A percentile compares a stretch with the other conserved stretches of the same genome.
These are phyloP conservation scores for Mycena indigotica DNA, from an alignment of 768 basidiomycete species.

Conservation along the genomic window DNA sequence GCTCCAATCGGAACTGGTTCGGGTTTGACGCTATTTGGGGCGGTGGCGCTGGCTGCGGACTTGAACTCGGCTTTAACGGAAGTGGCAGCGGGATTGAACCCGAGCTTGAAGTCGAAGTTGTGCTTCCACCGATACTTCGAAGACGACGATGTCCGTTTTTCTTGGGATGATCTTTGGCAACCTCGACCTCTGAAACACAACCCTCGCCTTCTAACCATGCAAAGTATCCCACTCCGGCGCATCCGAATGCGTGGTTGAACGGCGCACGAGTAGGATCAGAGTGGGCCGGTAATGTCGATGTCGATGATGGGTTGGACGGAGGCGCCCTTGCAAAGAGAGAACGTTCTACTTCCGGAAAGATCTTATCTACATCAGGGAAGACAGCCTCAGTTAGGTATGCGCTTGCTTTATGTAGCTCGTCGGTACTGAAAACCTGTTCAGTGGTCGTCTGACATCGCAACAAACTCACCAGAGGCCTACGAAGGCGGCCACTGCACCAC, in stretches of 20 bases:
- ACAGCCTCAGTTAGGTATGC: conserved; percentile 76
- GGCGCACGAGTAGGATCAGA: conserved; percentile 58
- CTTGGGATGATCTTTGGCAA: conserved; percentile 11
- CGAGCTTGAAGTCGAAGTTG: background rate
- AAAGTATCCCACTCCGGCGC: conserved; percentile 55
- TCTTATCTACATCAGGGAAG: conserved; percentile 30
- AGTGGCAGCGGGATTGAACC: background rate
- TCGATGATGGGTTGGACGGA: conserved; percentile 24
- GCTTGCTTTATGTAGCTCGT: conserved; percentile 77
- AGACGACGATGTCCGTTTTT: background rate
- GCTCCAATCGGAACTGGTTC: conserved; percentile 57
- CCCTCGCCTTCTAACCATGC: conserved; percentile 71
- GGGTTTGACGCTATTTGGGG: conserved; percentile 15
- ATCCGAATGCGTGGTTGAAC: conserved; percentile 71
- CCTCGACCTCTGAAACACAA: background rate
- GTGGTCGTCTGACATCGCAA: too few relatives aligned
- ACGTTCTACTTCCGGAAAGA: conserved; percentile 3
- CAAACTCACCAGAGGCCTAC: conserved; percentile 63
- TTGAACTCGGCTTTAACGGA: background rate
- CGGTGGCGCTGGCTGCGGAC: background rate
- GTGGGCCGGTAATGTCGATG: conserved; percentile 35
- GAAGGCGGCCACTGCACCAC: conserved; percentile 69
- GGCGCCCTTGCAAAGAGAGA: background rate
- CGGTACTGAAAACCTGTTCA: conserved; percentile 48
- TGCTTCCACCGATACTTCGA: background rate